Evolutionary conservation across 2,329 filamentous ascomycete species (phyloP), one percentile per base, ranked within the genome.

Genomic region (Pyricularia sp.): DNA sequence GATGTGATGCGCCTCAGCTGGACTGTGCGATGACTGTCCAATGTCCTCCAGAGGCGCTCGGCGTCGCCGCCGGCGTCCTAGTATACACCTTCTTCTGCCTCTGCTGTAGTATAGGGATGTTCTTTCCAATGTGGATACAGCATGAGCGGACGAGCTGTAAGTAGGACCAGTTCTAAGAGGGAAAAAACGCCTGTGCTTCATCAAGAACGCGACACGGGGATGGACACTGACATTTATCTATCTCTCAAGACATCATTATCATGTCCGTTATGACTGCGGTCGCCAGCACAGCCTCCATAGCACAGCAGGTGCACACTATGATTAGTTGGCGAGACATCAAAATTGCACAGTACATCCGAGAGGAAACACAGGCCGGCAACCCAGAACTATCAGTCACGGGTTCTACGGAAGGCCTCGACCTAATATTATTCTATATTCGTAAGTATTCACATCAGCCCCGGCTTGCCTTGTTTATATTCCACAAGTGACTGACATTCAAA

Each of bases 361-460:
- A 78, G 2, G 70, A 77, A 10, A 68, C 72, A 23, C 75, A 80
- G 66, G 65, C 77, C 5, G 77, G 76, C 3, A 79, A 77, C 33
- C 79, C 81, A 6, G 80, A 81, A 65, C 71, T 84, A 12, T 79
- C 78, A 36, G 76, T 84, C 65, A 77, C 80, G 10, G 80, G 81
- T 20, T 75, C 77, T 12, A 81, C 81, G 5, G 75, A 76, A 6
- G 79, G 78, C 4, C 61, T 81, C 3, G 82, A 84, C 68, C 74
- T 81, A 7, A 75, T 78, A 0, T 74, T 85, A 2, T 84, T 81
- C 71, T 84, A 81, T 69, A 83, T 84, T 70, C 83, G 82, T 84
- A 74, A 67, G 81, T 76, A 25, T 30, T 30, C 14, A 3, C n/a
- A n/a, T n/a, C n/a, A 33, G 55, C 28, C 1, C 14, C 0, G 3